Base-by-base conservation (phyloP, 2,329 filamentous ascomycete species). In the Microcera coccophila region DNA sequence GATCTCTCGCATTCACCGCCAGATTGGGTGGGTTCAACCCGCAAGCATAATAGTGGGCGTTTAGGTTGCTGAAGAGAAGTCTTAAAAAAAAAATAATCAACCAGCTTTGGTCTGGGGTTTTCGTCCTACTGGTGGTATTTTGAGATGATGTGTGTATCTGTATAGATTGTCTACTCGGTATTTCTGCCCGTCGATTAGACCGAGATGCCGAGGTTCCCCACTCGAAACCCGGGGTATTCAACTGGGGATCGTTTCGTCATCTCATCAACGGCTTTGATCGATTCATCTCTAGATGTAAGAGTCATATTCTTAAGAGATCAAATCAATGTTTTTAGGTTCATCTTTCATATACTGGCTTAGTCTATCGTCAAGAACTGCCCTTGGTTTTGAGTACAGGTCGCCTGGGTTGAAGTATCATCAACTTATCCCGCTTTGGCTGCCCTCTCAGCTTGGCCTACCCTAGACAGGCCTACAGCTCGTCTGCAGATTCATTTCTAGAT, bases 121-220 rank as follows among this genome's bases (percentile, higher is more conserved):
- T 26, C 12, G 22, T 26, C 22, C 12, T 26, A 12, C 7, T 26
- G 22, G 22, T 32, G 29, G 8, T 5, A 17, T 8, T 32, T 32
- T 32, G 29, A 32, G 7, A 9, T 10, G 9, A 9, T 9, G n/a
- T 15, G 29, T 17, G 5, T 7, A 32, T 15, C 15, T 32, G 29
- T 8, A 32, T 32, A 5, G 29, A 32, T 32, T 32, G 15, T n/a
- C 15, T 10, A 32, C 12, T 32, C 15, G 29, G 29, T 9, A n/a
- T 28, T 9, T 32, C 15, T 5, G 7, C 15, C 29, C 29, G 29
- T 15, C 7, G 7, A 8, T 17, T 14, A n/a, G 40, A 47, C 54
- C 55, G 55, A 58, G 56, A 32, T 59, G 52, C 57, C 57, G 57
- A 59, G 57, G 57, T 59, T 59, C 56, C 53, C 57, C 57, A 58